phyloP scores from a whole-genome alignment of 164 flowering plant genomes.

The Hamamelis virginiana region DNA sequence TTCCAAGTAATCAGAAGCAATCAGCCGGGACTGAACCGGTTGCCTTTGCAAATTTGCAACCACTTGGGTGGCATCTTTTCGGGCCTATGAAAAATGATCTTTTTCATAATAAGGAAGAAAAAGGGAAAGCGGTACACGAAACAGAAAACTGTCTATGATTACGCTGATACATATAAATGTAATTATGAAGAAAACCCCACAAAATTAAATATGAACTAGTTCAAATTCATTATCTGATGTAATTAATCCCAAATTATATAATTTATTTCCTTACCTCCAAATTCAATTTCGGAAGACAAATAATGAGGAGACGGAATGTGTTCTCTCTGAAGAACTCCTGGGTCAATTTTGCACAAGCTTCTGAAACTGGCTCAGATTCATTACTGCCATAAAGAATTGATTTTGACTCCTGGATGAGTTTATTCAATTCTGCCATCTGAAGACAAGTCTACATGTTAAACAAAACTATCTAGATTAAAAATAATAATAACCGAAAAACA shows the following conservation, averaged over 20 bases:
- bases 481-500: too few relatives aligned
- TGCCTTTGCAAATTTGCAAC: constrained; percentile 97
- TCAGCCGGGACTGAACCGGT: constrained; percentile 84
- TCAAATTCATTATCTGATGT: neutral
- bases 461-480: too few relatives aligned
- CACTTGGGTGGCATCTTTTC: constrained; percentile 97
- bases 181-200: neutral
- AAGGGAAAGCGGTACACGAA: neutral
- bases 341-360: constrained; percentile 88
- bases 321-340: constrained; percentile 84
- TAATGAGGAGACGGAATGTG: constrained; percentile 71
- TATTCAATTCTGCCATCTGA: constrained; percentile 76
- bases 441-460: neutral
- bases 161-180: too few relatives aligned
- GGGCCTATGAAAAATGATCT: constrained; percentile 49
- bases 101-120: constrained; percentile 8
- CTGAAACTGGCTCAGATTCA: constrained; percentile 86
- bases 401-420: constrained; percentile 72
- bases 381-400: constrained; percentile 79
- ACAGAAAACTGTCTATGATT: neutral
- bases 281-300: constrained; percentile 76
- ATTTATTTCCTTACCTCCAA: constrained; percentile 57
- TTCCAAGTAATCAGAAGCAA: constrained; percentile 97
- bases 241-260: neutral
- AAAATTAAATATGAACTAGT: neutral